A percentile compares a stretch with the other conserved stretches of the same genome.
Evolutionary conservation across 208 protist genomes (phyloP).

Genomic region (Novymonas esmeraldas): DNA sequence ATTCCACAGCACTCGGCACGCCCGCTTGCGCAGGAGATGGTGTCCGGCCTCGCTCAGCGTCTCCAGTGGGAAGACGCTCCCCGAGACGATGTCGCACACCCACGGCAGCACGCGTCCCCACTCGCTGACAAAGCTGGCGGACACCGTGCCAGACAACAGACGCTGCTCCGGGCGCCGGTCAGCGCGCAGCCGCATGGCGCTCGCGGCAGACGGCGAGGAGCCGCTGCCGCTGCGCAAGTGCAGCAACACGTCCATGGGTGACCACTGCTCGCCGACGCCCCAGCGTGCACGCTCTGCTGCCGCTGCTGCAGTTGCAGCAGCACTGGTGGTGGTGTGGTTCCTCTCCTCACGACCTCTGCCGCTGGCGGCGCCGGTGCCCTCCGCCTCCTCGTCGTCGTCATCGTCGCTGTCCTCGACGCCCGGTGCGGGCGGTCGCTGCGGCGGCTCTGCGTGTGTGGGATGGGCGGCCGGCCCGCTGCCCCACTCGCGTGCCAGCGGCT

Average conservation of each 20-base stretch:
- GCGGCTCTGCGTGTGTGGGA: neutral
- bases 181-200: no score
- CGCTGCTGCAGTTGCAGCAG: no score
- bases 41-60: constrained; percentile 25
- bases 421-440: neutral
- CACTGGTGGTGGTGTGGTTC: neutral
- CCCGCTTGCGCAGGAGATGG: constrained; percentile 37
- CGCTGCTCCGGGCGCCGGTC: no score
- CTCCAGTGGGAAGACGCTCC: constrained; percentile 35
- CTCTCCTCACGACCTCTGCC: neutral
- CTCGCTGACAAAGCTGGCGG: neutral
- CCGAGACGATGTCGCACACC: constrained; percentile 41
- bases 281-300: no score
- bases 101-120: constrained; percentile 40
- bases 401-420: no score
- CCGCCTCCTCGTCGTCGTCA: neutral
- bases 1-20: constrained; percentile 54
- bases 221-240: no score
- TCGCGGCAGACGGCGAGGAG: no score
- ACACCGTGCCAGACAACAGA: no score
- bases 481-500: constrained; percentile 10
- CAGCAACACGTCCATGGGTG: no score
- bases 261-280: no score
- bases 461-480: neutral
- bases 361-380: neutral